Evolutionary conservation across 176 grass and related monocot species (phyloP), one percentile per base, ranked within the genome.

Genomic region (Musa acuminata): DNA sequence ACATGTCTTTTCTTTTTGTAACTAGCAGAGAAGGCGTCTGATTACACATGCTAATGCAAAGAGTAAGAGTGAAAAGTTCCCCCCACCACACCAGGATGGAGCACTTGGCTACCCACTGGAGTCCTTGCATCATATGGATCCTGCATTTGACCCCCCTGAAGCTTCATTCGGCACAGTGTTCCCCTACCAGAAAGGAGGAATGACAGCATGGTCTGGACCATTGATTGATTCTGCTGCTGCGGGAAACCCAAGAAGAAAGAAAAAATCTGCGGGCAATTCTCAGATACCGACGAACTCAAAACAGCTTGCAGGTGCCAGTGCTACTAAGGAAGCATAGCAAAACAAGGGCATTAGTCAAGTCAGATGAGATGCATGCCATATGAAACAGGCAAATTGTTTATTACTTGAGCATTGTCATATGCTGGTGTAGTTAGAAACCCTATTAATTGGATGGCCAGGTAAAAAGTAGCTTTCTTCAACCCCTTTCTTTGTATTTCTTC

Each of bases 1-100:
- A 11, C 6, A 51, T 8, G 4, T 4, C 4, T 35, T 35, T 69
- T 17, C 13, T 19, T 22, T 69, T 49, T 49, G 66, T 26, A 49
- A 49, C 25, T 43, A n/a, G 11, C 43, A 70, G 67, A 70, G 48
- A 43, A 50, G 49, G 43, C 67, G 67, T 51, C 67, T 70, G 9
- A 49, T 70, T 51, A 70, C 67, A 50, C 67, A 70, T 21, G 67
- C 43, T n/a, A 70, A 70, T 70, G 67, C 67, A 21, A 70, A 70
- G 67, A 51, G 67, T 48, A 70, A 70, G 67, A 70, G 67, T 10
- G 67, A 70, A 19, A 70, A 70, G 48, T 70, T 70, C 11, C 67
- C 67, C 21, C 67, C 67, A 20, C 67, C 67, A 51, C 67, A 70
- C 67, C 67, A 70, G 67, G 67, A 70, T 13, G 67, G 67, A 21